Base-by-base conservation (phyloP, 1,284 basidiomycete species). In the Moniliella sp. region DNA sequence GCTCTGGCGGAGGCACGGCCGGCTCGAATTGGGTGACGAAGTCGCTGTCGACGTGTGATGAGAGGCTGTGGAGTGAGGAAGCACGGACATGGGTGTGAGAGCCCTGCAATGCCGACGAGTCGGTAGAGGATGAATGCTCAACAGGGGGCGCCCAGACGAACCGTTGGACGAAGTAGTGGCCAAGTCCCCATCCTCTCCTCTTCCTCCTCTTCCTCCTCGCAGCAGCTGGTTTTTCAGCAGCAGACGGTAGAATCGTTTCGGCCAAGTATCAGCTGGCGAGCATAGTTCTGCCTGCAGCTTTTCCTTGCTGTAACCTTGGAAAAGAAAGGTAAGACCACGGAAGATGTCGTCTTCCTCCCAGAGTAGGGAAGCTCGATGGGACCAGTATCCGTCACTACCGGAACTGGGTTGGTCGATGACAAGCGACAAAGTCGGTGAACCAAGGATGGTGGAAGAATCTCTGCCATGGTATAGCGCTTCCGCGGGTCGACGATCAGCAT, bases 401-500 rank as follows among this genome's bases (percentile, higher is more conserved):
- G 38, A 18, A 55, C 53, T 2, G 55, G 53, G 37, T 58, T 58
- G 27, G 28, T 17, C 12, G 42, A 42, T 3, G 49, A 48, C 31
- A 48, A 41, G 1, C 34, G 29, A 30, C 76, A 57, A 64, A 64
- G 31, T 74, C 67, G 33, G 72, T 69, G 69, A 63, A 83, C 91
- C 71, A 88, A 97, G 1, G 83, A 81, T 57, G 94, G 88, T 2
- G 56, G 52, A 48, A 81, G 67, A 46, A 99, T 84, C 37, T 84
- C 75, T 11, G 71, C 62, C 70, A 94, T 84, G 0, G 76, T 79
- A 48, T 94, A 88, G 19, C 91, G 72, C 52, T 71, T 70, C 39
- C 70, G 67, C 9, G 75, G 76, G 46, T 94, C 76, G 42, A 75
- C 76, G 38, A 76, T 71, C 33, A 99, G 71, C 91, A 97, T 97